Percentiles rank a stretch among this genome's conserved stretches.
Conservation (phyloP, 306 rosid genomes). For the Phaseolus lunatus region DNA sequence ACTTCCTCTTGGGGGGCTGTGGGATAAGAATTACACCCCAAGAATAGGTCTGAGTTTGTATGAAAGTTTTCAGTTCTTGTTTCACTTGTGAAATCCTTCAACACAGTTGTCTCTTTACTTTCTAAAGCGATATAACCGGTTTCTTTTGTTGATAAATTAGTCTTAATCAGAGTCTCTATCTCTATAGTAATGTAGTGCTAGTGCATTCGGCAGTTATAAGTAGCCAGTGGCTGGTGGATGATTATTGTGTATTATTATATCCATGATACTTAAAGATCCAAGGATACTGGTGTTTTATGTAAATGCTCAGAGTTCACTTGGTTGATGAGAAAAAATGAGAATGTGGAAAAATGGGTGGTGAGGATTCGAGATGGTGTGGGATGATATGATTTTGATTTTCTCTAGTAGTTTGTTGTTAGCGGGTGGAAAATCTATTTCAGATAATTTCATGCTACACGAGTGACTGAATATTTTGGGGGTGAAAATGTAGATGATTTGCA, state of each 20-base stretch:
- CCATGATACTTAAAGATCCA: background rate
- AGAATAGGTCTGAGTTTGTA: background rate
- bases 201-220: background rate
- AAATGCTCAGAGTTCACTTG: background rate
- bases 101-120: background rate
- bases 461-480: background rate
- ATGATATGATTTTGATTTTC: conserved; percentile 24
- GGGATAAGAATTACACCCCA: background rate
- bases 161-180: background rate
- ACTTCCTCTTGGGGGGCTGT: background rate
- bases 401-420: background rate
- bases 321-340: conserved; percentile 22
- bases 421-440: background rate
- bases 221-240: background rate
- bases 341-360: background rate
- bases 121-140: background rate
- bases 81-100: background rate
- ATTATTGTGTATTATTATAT: background rate
- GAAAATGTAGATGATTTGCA: conserved; percentile 1
- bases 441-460: conserved; percentile 12
- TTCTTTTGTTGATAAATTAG: conserved; percentile 6
- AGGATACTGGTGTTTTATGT: conserved; percentile 1
- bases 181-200: background rate
- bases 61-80: background rate
- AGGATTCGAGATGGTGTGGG: conserved; percentile 2